These are phyloP conservation scores for Phytophthora fragariae DNA, from an alignment of 352 stramenopile genomes.

Conservation along the genomic window DNA sequence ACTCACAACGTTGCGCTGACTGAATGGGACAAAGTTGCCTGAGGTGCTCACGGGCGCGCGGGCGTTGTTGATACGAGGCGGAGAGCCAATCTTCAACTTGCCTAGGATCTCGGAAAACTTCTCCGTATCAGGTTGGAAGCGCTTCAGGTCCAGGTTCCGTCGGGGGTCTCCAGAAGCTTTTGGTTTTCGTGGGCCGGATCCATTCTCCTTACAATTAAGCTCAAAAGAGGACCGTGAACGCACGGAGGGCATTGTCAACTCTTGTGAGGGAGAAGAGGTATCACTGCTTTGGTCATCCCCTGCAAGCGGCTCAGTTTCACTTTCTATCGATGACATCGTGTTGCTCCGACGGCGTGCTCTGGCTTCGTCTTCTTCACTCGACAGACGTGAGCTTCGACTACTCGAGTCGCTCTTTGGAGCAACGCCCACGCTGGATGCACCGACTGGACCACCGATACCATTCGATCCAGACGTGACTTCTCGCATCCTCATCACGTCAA, in stretches of 20 bases:
- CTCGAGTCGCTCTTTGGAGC: constrained; percentile 40
- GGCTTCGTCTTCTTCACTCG: constrained; percentile 35
- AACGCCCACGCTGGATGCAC: constrained; percentile 17
- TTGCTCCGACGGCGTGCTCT: constrained; percentile 39
- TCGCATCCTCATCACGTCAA: constrained; percentile 66
- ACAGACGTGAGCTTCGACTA: constrained; percentile 24
- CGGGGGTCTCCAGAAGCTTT: constrained; percentile 36
- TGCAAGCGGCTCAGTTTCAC: constrained; percentile 25
- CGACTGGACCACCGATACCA: constrained; percentile 12
- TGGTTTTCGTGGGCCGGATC: constrained; percentile 17
- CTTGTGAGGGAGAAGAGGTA: constrained; percentile 32
- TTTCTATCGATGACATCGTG: constrained; percentile 46
- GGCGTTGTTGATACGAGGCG: constrained; percentile 42
- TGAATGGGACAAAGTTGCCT: constrained; percentile 41
- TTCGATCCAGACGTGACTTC: constrained; percentile 28
- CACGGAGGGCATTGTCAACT: constrained; percentile 35
- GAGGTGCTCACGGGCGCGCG: constrained; percentile 25
- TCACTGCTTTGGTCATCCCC: constrained; percentile 28
- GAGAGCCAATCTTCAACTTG: constrained; percentile 70
- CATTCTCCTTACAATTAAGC: constrained; percentile 35
- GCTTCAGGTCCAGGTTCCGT: constrained; percentile 73
- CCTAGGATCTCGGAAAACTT: constrained; percentile 81
- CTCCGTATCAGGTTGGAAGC: constrained; percentile 77
- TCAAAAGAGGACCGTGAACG: constrained; percentile 44
- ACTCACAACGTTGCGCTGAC: constrained; percentile 32